These are phyloP conservation scores for Saturnispora gosingensis DNA, from an alignment of 805 yeast species.

Conservation along the genomic window DNA sequence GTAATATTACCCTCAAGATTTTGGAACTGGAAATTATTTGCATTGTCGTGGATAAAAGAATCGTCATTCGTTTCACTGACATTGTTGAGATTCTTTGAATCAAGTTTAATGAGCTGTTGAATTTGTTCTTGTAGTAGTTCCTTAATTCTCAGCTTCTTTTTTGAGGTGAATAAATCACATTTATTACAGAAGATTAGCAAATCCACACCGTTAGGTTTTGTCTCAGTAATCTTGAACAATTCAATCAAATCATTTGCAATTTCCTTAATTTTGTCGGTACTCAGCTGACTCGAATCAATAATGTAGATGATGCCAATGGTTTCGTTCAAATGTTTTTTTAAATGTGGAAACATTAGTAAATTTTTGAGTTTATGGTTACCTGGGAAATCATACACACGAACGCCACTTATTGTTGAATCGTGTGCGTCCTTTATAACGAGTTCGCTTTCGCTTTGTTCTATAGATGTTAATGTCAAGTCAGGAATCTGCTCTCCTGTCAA, in stretches of 20 bases:
- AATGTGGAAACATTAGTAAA: constrained; percentile 39
- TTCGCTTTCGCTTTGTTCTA: constrained; percentile 34
- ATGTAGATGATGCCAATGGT: constrained; percentile 65
- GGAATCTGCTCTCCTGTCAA: constrained; percentile 18
- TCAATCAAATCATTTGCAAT: constrained; percentile 53
- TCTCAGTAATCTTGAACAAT: constrained; percentile 54
- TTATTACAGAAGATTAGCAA: constrained; percentile 77
- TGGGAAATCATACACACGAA: constrained; percentile 69
- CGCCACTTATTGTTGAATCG: constrained; percentile 26
- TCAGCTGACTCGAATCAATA: constrained; percentile 62
- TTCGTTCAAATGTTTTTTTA: constrained; percentile 33
- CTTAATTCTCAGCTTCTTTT: constrained; percentile 56
- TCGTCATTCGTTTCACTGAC: constrained; percentile 32
- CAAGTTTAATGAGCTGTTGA: constrained; percentile 41
- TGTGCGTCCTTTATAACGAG: constrained; percentile 26
- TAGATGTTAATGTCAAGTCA: constrained; percentile 39
- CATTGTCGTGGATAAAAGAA: constrained; percentile 32
- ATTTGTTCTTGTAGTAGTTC: constrained; percentile 56
- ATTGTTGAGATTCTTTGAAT: constrained; percentile 34
- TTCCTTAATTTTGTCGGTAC: constrained; percentile 37
- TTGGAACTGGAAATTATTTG: constrained; percentile 47
- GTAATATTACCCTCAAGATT: constrained; percentile 66
- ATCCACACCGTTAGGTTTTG: constrained; percentile 58
- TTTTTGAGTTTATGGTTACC: constrained; percentile 74
- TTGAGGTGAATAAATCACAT: constrained; percentile 73